phyloP scores from a whole-genome alignment of 495 filamentous ascomycete genomes.

The Penicillium cataractarum region DNA sequence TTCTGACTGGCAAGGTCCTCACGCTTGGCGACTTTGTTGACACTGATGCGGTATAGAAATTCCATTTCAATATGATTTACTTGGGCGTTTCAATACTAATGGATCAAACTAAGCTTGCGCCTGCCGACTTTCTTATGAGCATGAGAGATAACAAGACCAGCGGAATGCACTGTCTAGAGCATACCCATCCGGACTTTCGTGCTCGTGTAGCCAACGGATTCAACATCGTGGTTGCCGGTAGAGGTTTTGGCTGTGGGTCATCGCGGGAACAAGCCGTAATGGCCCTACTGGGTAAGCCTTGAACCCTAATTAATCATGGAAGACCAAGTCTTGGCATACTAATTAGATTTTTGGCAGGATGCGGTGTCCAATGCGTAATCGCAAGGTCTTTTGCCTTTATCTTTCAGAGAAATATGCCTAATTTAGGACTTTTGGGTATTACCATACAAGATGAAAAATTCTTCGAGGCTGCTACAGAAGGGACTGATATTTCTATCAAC shows the following conservation, averaged over 20 bases:
- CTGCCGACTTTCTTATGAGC: slow-evolving; percentile 35
- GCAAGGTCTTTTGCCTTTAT: slow-evolving; percentile 49
- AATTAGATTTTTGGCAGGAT: slow-evolving; percentile 1
- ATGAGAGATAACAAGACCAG: slow-evolving; percentile 31
- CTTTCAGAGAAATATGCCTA: slow-evolving; percentile 45
- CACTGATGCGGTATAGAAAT: slow-evolving; percentile 36
- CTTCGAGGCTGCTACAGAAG: slow-evolving; percentile 36
- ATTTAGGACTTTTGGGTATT: slow-evolving; percentile 43
- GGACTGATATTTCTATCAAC: slow-evolving; percentile 35
- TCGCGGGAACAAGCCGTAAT: slow-evolving; percentile 46
- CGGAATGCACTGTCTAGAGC: slow-evolving; percentile 40
- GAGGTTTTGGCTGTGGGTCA: slow-evolving; percentile 48
- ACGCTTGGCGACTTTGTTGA: slow-evolving; percentile 47
- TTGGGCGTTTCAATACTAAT: not conserved
- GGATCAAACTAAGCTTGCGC: slow-evolving; percentile 21
- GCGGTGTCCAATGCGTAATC: slow-evolving; percentile 42
- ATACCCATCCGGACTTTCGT: slow-evolving; percentile 44
- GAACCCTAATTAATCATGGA: no score
- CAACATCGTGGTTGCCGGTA: slow-evolving; percentile 45
- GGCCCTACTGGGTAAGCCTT: slow-evolving; percentile 34
- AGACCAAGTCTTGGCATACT: not conserved
- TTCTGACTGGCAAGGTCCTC: slow-evolving; percentile 33
- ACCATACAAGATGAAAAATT: slow-evolving; percentile 36
- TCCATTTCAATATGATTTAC: not conserved
- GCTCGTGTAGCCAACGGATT: slow-evolving; percentile 33